Conservation (phyloP, 2,329 filamentous ascomycete species). For the Metarhizium humberi region DNA sequence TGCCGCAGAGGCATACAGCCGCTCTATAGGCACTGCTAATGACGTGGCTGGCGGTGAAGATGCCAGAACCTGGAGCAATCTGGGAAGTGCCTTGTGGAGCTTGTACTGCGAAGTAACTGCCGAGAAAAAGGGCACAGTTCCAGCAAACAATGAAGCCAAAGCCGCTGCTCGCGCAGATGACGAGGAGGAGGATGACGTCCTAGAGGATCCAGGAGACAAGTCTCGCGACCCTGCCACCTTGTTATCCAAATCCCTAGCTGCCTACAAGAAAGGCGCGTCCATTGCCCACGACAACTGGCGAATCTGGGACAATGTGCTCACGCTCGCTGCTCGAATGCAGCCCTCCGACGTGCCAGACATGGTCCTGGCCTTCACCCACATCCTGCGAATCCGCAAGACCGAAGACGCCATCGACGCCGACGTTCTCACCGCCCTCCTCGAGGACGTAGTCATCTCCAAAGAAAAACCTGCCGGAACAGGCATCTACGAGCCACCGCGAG, state of each 20-base stretch:
- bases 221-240: constrained; percentile 47
- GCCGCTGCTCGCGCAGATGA: constrained; percentile 7
- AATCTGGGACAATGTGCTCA: constrained; percentile 96
- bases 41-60: constrained; percentile 69
- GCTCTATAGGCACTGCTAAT: constrained; percentile 59
- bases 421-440: constrained; percentile 62
- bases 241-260: constrained; percentile 66
- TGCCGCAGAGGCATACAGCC: constrained; percentile 74
- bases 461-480: constrained; percentile 19
- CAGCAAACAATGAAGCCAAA: constrained; percentile 13
- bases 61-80: constrained; percentile 89
- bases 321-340: constrained; percentile 67
- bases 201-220: constrained; percentile 12
- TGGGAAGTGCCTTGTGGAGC: constrained; percentile 73
- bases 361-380: constrained; percentile 60
- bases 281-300: constrained; percentile 80
- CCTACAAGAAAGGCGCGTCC: constrained; percentile 78
- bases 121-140: constrained; percentile 21
- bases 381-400: constrained; percentile 68
- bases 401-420: constrained; percentile 72
- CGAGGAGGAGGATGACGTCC: constrained; percentile 18
- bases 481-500: constrained; percentile 35
- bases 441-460: constrained; percentile 51
- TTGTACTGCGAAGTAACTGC: constrained; percentile 48
- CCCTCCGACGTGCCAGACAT: constrained; percentile 71